A percentile compares a stretch with the other conserved stretches of the same genome.
Evolutionary conservation across 148 eudicot genomes (phyloP).

Genomic region (Tetragonia tetragonoides): DNA sequence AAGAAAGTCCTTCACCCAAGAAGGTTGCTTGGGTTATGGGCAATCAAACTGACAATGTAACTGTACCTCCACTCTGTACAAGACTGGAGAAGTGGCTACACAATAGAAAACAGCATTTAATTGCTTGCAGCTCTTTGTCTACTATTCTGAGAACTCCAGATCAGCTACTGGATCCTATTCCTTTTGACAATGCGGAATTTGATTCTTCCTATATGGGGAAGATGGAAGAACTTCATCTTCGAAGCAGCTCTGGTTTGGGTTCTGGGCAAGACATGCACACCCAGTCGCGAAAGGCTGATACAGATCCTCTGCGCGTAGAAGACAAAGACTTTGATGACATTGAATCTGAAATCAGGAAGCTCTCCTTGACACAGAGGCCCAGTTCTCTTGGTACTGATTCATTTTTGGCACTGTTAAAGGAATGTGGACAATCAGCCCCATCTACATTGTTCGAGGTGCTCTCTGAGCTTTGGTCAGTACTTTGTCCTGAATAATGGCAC

Average conservation of each 20-base stretch:
- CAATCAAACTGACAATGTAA: conserved; percentile 32
- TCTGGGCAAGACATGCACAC: conserved; percentile 29
- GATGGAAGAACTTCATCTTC: conserved; percentile 29
- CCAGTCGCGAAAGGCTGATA: conserved; percentile 25
- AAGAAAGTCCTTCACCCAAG: conserved; percentile 95
- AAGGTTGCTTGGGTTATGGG: conserved; percentile 70
- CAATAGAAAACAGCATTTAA: conserved; percentile 44
- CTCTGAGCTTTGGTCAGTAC: conserved; percentile 67
- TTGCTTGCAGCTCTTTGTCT: conserved; percentile 55
- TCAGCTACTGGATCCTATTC: conserved; percentile 35
- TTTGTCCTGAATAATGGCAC: neutral
- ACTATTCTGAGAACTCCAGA: conserved; percentile 71
- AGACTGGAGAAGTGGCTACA: conserved; percentile 75
- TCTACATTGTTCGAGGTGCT: conserved; percentile 56
- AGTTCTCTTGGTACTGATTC: conserved; percentile 54
- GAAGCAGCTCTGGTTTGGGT: conserved; percentile 21
- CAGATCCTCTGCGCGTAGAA: conserved; percentile 21
- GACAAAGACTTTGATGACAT: conserved; percentile 53
- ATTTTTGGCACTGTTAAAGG: conserved; percentile 51
- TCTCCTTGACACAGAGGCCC: conserved; percentile 55
- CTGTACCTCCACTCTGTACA: conserved; percentile 57
- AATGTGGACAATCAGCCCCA: conserved; percentile 76
- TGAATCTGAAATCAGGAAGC: conserved; percentile 55
- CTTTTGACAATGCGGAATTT: conserved; percentile 23
- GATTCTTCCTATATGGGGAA: conserved; percentile 31